Percentiles rank a stretch among this genome's conserved stretches.
Evolutionary conservation across 768 basidiomycete genomes (phyloP).

Genomic region (Suillus weaverae): DNA sequence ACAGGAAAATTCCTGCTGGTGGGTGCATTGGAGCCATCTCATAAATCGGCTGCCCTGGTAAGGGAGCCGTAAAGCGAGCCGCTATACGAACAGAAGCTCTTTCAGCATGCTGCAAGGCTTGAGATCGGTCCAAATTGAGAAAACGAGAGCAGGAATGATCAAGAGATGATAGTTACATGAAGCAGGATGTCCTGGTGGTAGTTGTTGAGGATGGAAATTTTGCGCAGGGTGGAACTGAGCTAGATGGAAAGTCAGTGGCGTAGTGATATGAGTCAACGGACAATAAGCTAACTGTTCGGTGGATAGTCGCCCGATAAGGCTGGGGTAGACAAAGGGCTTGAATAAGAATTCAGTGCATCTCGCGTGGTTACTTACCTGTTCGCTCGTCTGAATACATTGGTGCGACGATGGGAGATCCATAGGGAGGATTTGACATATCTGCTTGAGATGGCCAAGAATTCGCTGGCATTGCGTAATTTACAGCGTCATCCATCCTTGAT

Average conservation of each 20-base stretch:
- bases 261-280: conserved; percentile 8
- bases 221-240: conserved; percentile 37
- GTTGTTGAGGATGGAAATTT: conserved; percentile 33
- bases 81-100: conserved; percentile 60
- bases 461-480: conserved; percentile 28
- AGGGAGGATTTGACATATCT: conserved; percentile 37
- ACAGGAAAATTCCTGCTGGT: conserved; percentile 27
- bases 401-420: conserved; percentile 43
- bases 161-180: conserved; percentile 33
- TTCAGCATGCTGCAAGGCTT: conserved; percentile 55
- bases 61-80: conserved; percentile 45
- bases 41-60: conserved; percentile 30
- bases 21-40: conserved; percentile 35
- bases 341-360: conserved; percentile 11
- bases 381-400: conserved; percentile 60
- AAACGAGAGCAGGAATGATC: conserved; percentile 17
- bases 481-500: conserved; percentile 33
- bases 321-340: conserved; percentile 24
- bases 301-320: conserved; percentile 46
- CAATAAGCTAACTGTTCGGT: conserved; percentile 34
- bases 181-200: conserved; percentile 26
- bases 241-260: conserved; percentile 22
- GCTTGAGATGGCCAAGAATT: conserved; percentile 35
- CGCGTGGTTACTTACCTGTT: conserved; percentile 41
- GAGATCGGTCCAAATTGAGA: conserved; percentile 20